Percentiles rank a stretch among this genome's conserved stretches.
Conservation (phyloP, 108 stramenopile species). For the Craspedostauros australis region DNA sequence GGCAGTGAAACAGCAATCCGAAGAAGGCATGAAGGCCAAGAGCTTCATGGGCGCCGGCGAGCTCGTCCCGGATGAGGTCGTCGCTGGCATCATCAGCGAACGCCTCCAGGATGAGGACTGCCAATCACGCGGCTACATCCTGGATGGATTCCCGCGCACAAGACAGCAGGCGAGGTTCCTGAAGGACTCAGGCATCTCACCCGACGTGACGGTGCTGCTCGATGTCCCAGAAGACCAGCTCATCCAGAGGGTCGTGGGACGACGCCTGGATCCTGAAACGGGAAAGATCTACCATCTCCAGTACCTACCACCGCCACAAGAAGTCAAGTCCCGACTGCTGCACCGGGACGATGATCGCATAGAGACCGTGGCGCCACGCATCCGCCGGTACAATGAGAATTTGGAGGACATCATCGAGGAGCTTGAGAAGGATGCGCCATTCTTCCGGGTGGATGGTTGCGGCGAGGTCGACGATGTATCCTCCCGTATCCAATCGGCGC, state of each 20-base stretch:
- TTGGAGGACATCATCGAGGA: constrained; percentile 39
- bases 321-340: constrained; percentile 47
- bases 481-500: too few relatives aligned
- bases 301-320: constrained; percentile 71
- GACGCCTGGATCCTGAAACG: constrained; percentile 85
- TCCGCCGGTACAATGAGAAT: constrained; percentile 75
- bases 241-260: constrained; percentile 84
- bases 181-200: constrained; percentile 51
- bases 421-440: too few relatives aligned
- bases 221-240: constrained; percentile 84
- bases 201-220: constrained; percentile 77
- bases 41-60: constrained; percentile 77
- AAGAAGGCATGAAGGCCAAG: constrained; percentile 55
- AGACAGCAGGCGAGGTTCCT: constrained; percentile 78
- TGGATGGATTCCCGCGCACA: constrained; percentile 94
- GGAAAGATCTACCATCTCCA: constrained; percentile 88
- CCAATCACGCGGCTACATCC: constrained; percentile 71
- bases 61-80: constrained; percentile 88
- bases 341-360: constrained; percentile 89
- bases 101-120: constrained; percentile 66
- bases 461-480: too few relatives aligned
- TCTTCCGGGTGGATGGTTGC: too few relatives aligned
- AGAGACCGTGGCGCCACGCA: constrained; percentile 82
- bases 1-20: constrained; percentile 43
- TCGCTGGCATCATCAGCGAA: constrained; percentile 66